Evolutionary conservation across 1,139 yeast species (phyloP), one percentile per base, ranked within the genome.

Genomic region (Geotrichum reessii): DNA sequence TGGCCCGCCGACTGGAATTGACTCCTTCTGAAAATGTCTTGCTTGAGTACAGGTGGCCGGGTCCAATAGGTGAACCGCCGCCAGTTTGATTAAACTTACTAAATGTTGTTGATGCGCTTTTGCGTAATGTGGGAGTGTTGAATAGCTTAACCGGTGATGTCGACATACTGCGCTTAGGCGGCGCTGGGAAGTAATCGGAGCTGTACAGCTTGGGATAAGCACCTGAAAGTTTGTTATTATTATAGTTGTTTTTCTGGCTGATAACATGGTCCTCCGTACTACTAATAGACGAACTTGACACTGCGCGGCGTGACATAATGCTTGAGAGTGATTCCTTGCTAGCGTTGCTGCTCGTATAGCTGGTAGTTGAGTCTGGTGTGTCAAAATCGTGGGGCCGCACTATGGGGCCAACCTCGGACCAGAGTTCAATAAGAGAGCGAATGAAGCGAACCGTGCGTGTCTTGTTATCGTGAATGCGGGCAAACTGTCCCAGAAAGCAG

Each of bases 401-500:
- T 21, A 25, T 22, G 14, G 33, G 46, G 8, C 42, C 54, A 21
- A 69, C 61, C 19, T 58, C 51, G 1, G 64, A 61, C 74, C 74
- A 71, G 54, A 59, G 57, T n/a, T 69, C 73, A 42, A 71, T 58
- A 28, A 72, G 58, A 27, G 66, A 67, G 12, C 67, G 57, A 6
- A 67, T 58, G 31, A 69, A 64, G 7, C 73, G 61, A 1, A 64
- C 60, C 0, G 69, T 68, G 12, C 68, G 62, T 11, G 70, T 66
- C 14, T 58, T 49, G 8, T 64, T 61, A 54, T 73, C 74, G 46
- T 63, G 64, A 33, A 63, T 53, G 24, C 66, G 63, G 21, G 66
- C 57, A 11, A 64, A 58, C n/a, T 65, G 58, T 12, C 75, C 73
- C 25, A 69, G 56, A 40, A 74, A 58, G 22, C 74, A 63, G 1